Evolutionary conservation across 148 eudicot genomes (phyloP), one percentile per base, ranked within the genome.

Genomic region (Persicaria tinctoria): DNA sequence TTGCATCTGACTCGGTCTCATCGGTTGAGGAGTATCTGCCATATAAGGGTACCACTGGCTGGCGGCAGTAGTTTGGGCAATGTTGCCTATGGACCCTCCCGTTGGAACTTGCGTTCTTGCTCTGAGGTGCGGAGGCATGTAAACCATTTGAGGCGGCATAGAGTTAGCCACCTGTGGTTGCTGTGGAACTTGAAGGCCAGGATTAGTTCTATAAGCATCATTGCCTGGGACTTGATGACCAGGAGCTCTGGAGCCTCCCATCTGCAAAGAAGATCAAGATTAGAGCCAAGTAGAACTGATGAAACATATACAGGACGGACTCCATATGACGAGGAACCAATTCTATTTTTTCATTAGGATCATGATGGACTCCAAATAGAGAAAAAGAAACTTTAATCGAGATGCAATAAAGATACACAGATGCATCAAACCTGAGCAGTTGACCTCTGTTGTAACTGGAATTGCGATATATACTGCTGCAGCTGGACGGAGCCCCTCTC

Each of bases 71-170:
- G 46, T 41, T 81, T 73, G 38, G 80, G 17, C 53, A 49, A 17
- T 49, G 4, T 74, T 73, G 53, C 62, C 60, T n/a, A 73, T 78
- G 53, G 82, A 45, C 53, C 72, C 80, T 66, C 84, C 87, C 18
- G 49, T 79, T 54, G 73, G 89, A 68, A 55, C 50, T 59, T 79
- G 83, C 69, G 68, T 46, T 46, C 75, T 82, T 13, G 76, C 57
- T 72, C 64, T 55, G 62, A 81, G 59, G 68, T 82, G 82, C 51
- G 86, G 87, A 75, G 89, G 80, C 38, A 78, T 86, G 70, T 78
- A 72, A 72, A 76, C 74, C 56, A 56, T 44, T 56, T 76, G 89
- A 73, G 90, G 77, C 54, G 76, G 48, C 80, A 86, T 63, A 18
- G 72, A 68, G 76, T 82, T 76, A 55, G 75, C 41, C 48, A 79